Evolutionary conservation across 257 asterid genomes (phyloP).

Genomic region (Galeopsis tetrahit): DNA sequence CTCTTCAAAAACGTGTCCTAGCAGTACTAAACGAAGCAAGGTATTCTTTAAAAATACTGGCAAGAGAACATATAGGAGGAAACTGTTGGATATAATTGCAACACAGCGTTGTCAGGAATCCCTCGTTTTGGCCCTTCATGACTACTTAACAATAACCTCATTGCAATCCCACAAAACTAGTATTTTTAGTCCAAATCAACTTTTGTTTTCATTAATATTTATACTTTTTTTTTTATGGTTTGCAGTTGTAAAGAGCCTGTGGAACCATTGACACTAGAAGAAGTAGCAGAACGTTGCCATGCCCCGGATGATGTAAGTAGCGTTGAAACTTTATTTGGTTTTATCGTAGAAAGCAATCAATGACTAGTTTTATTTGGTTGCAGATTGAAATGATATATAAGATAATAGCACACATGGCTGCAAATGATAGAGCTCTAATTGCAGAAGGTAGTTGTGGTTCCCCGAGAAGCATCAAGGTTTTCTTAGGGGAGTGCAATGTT

Average conservation of each 20-base stretch:
- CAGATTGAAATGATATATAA: constrained; percentile 99
- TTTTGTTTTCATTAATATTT: background rate
- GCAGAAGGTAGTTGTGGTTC: constrained; percentile 98
- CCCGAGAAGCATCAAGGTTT: constrained; percentile 88
- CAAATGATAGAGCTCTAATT: constrained; percentile 96
- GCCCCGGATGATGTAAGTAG: constrained; percentile 68
- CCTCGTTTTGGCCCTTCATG: background rate
- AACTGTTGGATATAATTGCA: constrained; percentile 12
- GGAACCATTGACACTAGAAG: constrained; percentile 90
- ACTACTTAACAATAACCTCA: background rate
- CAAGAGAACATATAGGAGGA: background rate
- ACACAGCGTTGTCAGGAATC: too few species aligned
- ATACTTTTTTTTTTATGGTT: background rate
- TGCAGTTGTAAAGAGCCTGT: constrained; percentile 91
- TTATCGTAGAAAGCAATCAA: background rate
- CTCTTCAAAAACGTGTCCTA: constrained; percentile 98
- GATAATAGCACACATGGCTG: constrained; percentile 94
- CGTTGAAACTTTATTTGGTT: constrained; percentile 14
- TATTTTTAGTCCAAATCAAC: background rate
- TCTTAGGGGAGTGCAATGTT: constrained; percentile 90
- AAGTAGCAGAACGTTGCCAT: constrained; percentile 86
- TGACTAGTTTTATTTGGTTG: constrained; percentile 34
- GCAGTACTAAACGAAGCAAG: constrained; percentile 92
- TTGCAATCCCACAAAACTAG: background rate
- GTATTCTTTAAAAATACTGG: constrained; percentile 43